A percentile compares a stretch with the other conserved stretches of the same genome.
Conservation (phyloP, 148 eudicot genomes). For the Cornus suecica region DNA sequence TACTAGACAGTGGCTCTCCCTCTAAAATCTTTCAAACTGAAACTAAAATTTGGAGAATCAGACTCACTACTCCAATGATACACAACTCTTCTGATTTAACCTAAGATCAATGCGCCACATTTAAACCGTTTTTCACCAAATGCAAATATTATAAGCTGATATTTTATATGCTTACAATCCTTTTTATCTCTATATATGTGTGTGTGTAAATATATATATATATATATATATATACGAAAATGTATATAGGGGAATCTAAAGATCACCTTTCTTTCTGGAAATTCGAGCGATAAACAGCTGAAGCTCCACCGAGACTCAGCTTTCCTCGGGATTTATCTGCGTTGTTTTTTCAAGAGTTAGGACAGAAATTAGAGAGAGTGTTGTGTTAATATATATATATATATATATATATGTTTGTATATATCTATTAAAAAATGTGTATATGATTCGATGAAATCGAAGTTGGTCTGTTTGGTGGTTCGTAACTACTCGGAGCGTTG, state of each 20-base stretch:
- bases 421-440: neutral
- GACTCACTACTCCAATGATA: too few relatives aligned
- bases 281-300: constrained; percentile 1
- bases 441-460: constrained; percentile 12
- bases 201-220: neutral
- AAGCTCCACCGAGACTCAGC: neutral
- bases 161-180: too few relatives aligned
- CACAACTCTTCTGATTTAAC: too few relatives aligned
- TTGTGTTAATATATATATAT: too few relatives aligned
- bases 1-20: too few relatives aligned
- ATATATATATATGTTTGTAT: too few relatives aligned
- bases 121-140: neutral
- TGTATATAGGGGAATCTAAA: neutral
- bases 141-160: neutral
- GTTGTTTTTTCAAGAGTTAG: neutral
- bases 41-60: too few relatives aligned
- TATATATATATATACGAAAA: neutral
- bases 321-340: constrained; percentile 11
- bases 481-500: constrained; percentile 16
- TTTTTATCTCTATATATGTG: neutral
- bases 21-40: too few relatives aligned
- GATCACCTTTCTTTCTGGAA: neutral
- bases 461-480: constrained; percentile 10
- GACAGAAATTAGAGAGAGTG: too few relatives aligned
- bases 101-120: neutral